phyloP scores from a whole-genome alignment of 768 basidiomycete species.

The Tubosaeta sp. region DNA sequence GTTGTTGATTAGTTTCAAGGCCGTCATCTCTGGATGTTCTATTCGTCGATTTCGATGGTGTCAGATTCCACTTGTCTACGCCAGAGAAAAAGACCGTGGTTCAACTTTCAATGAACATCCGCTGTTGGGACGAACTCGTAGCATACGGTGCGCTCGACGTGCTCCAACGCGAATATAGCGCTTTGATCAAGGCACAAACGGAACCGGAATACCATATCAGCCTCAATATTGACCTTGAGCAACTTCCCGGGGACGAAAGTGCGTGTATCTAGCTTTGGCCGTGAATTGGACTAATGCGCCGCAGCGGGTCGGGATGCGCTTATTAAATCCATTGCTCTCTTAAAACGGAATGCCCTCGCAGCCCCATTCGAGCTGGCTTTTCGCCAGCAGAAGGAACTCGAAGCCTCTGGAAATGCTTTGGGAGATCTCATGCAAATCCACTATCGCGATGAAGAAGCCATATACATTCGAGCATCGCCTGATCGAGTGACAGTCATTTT shows the following conservation, averaged over 20 bases:
- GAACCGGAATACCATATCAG: constrained; percentile 91
- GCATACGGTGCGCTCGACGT: constrained; percentile 81
- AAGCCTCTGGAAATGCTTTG: constrained; percentile 57
- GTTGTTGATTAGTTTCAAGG: constrained; percentile 41
- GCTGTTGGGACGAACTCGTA: constrained; percentile 94
- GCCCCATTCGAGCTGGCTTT: constrained; percentile 94
- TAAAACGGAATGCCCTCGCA: constrained; percentile 92
- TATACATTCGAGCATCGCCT: constrained; percentile 87
- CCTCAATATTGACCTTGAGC: constrained; percentile 82
- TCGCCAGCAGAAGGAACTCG: constrained; percentile 76
- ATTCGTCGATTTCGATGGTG: constrained; percentile 97
- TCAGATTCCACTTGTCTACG: constrained; percentile 90
- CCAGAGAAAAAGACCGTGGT: constrained; percentile 79
- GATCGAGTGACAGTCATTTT: constrained; percentile 99
- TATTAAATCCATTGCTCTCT: constrained; percentile 73
- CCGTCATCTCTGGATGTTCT: constrained; percentile 89
- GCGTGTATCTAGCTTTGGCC: constrained; percentile 17
- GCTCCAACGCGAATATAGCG: constrained; percentile 78
- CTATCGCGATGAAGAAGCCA: constrained; percentile 96
- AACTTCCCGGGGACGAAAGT: constrained; percentile 81
- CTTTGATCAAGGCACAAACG: constrained; percentile 56
- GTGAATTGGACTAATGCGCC: constrained; percentile 6
- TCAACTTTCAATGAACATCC: constrained; percentile 92
- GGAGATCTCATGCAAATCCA: constrained; percentile 90
- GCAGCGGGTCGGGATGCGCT: constrained; percentile 77